These are phyloP conservation scores for Monoraphidium neglectum DNA, from an alignment of 139 green algal species.

Conservation along the genomic window DNA sequence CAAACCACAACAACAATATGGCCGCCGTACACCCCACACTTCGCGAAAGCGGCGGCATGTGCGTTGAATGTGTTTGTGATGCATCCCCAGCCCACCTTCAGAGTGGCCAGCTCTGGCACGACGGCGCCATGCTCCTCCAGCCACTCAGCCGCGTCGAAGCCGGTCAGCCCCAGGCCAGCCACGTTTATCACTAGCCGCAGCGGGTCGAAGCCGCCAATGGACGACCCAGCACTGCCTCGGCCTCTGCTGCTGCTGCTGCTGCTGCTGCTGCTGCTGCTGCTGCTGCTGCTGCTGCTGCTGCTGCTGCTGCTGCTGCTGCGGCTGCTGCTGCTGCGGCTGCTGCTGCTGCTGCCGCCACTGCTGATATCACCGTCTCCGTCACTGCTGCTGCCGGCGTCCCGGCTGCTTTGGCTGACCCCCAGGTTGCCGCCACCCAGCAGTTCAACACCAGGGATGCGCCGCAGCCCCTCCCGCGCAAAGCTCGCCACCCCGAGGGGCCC, in stretches of 20 bases:
- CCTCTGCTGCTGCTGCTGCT: not conserved
- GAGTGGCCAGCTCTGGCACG: constrained; percentile 79
- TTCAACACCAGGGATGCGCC: not conserved
- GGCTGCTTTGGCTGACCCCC: too few species aligned
- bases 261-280: not conserved
- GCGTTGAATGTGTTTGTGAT: not conserved
- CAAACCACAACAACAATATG: too few species aligned
- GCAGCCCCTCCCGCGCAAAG: constrained; percentile 13
- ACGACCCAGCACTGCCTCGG: not conserved
- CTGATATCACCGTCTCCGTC: not conserved
- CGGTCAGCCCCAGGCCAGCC: constrained; percentile 34
- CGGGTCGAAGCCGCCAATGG: constrained; percentile 58
- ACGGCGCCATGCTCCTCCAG: constrained; percentile 67
- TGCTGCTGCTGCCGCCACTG: not conserved
- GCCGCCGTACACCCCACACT: too few species aligned
- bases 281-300: constrained; percentile 1
- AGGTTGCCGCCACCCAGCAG: constrained; percentile 16
- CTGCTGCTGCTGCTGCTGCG: not conserved
- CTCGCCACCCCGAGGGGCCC: constrained; percentile 36
- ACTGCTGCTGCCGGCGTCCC: not conserved
- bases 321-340: not conserved
- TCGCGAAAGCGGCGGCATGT: too few species aligned
- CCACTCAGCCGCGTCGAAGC: constrained; percentile 19
- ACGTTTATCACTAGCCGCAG: constrained; percentile 76
- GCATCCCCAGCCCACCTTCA: constrained; percentile 20